A percentile compares a stretch with the other conserved stretches of the same genome.
Evolutionary conservation across 768 basidiomycete genomes (phyloP).

Genomic region (Tulasnella sp.): DNA sequence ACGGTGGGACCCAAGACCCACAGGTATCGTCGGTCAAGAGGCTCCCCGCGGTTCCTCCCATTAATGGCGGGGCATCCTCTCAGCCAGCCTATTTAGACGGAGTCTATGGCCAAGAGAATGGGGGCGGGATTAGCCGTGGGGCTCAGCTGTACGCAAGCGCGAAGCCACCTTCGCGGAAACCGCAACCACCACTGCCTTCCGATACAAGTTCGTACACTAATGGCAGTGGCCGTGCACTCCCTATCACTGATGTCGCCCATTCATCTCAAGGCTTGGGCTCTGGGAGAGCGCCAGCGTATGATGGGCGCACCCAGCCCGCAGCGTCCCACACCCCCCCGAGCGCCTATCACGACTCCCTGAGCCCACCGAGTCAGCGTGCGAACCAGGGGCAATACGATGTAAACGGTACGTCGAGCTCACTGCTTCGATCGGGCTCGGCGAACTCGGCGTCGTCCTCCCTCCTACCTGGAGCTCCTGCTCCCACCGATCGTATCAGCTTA

Average conservation of each 20-base stretch:
- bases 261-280: background rate
- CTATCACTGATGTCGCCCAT: slow-evolving; percentile 14
- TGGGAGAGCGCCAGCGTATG: background rate
- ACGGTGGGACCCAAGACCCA: background rate
- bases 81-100: background rate
- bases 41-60: slow-evolving; percentile 4
- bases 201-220: too few relatives aligned
- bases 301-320: background rate
- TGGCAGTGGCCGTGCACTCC: background rate
- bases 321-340: too few relatives aligned
- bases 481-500: background rate
- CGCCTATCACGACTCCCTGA: too few relatives aligned
- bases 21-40: background rate
- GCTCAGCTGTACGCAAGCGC: slow-evolving; percentile 8
- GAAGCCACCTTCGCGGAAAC: background rate
- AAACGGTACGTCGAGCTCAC: too few relatives aligned
- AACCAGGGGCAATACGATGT: too few relatives aligned
- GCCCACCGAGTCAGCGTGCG: too few relatives aligned
- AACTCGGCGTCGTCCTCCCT: background rate
- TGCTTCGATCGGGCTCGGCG: too few relatives aligned
- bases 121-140: background rate
- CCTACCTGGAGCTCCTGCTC: background rate
- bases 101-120: background rate
- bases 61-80: background rate
- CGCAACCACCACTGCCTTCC: background rate